phyloP scores from a whole-genome alignment of 2,329 filamentous ascomycete genomes.

The Talaromyces verruculosus region DNA sequence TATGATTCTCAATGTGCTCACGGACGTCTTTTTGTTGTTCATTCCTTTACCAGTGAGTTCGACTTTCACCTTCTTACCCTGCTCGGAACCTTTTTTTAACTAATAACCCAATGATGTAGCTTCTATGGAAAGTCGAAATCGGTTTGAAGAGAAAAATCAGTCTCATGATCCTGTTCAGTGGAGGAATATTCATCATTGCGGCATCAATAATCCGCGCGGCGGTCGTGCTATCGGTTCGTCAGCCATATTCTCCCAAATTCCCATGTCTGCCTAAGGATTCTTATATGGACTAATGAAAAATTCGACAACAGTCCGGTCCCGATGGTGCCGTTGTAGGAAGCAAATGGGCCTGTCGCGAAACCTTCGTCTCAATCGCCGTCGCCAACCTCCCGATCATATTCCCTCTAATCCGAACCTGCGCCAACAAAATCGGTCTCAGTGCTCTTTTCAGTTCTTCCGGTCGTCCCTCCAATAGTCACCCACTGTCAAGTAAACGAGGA shows the following conservation, averaged over 20 bases:
- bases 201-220: constrained; percentile 54
- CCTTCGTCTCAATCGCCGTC: constrained; percentile 44
- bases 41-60: constrained; percentile 55
- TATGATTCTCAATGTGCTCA: constrained; percentile 53
- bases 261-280: neutral
- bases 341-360: constrained; percentile 45
- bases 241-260: neutral
- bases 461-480: constrained; percentile 26
- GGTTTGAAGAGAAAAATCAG: constrained; percentile 50
- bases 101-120: constrained; percentile 27
- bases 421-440: constrained; percentile 31
- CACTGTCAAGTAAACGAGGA: constrained; percentile 25
- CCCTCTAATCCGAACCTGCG: constrained; percentile 30
- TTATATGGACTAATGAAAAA: neutral
- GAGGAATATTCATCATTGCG: constrained; percentile 55
- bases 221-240: constrained; percentile 40
- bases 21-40: constrained; percentile 58
- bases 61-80: neutral
- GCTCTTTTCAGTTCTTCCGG: constrained; percentile 29
- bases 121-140: constrained; percentile 55
- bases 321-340: constrained; percentile 40
- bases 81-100: neutral
- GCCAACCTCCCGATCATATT: constrained; percentile 45
- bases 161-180: constrained; percentile 54
- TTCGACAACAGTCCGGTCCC: constrained; percentile 29